Evolutionary conservation across 331 rosid species (phyloP).

Genomic region (Malus hybrid): DNA sequence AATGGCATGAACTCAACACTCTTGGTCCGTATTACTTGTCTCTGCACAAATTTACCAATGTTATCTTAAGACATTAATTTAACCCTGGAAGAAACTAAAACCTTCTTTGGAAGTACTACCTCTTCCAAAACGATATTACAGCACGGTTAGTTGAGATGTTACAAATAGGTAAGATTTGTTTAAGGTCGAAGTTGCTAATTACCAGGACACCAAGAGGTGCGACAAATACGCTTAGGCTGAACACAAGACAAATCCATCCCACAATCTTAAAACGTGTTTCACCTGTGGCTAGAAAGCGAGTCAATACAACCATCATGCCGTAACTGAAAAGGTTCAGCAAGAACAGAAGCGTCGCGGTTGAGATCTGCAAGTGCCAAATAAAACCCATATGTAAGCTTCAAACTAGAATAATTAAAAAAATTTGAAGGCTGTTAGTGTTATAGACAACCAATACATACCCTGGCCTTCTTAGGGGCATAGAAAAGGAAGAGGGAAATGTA

Average conservation of each 20-base stretch:
- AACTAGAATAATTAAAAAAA: not conserved
- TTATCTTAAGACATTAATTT: not conserved
- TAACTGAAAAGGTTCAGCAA: slow-evolving; percentile 64
- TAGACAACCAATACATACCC: slow-evolving; percentile 34
- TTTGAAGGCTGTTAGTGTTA: not conserved
- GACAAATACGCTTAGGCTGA: slow-evolving; percentile 69
- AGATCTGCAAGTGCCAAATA: slow-evolving; percentile 35
- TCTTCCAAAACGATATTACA: not conserved
- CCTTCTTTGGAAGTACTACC: not conserved
- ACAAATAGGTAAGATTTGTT: not conserved
- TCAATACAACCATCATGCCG: slow-evolving; percentile 66
- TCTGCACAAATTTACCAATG: slow-evolving; percentile 33
- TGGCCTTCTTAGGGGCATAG: slow-evolving; percentile 53
- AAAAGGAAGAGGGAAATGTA: slow-evolving; percentile 51
- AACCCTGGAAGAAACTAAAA: not conserved
- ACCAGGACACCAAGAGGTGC: slow-evolving; percentile 85
- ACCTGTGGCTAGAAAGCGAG: slow-evolving; percentile 55
- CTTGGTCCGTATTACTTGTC: slow-evolving; percentile 55
- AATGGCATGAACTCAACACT: slow-evolving; percentile 94
- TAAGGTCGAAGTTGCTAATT: not conserved
- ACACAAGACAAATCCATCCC: slow-evolving; percentile 82
- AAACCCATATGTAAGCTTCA: not conserved
- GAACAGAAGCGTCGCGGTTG: slow-evolving; percentile 44
- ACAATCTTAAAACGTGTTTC: slow-evolving; percentile 48
- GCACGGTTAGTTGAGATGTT: not conserved